Conservation (phyloP, 805 yeast species). For the Yamadazyma akitaensis region DNA sequence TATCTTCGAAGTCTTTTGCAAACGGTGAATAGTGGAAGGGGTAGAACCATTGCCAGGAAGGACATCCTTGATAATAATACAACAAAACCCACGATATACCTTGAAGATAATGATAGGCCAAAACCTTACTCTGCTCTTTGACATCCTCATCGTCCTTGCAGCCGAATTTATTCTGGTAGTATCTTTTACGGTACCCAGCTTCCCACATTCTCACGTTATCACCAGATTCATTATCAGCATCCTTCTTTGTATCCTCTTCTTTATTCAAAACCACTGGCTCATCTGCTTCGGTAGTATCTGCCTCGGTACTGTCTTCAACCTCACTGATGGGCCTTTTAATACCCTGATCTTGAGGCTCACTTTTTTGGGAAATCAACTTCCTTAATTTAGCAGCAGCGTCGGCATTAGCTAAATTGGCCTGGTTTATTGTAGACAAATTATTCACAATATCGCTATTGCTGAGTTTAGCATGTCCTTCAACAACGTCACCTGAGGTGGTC, state of each 20-base stretch:
- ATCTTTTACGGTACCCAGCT: conserved; percentile 81
- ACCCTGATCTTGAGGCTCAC: conserved; percentile 5
- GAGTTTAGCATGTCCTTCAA: conserved; percentile 61
- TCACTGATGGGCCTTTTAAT: conserved; percentile 44
- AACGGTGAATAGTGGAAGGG: conserved; percentile 98
- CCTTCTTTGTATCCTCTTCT: conserved; percentile 12
- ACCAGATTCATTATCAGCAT: conserved; percentile 20
- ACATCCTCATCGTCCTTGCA: conserved; percentile 53
- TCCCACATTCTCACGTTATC: conserved; percentile 71
- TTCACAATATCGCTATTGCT: conserved; percentile 69
- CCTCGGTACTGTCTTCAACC: conserved; percentile 13
- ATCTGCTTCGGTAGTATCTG: conserved; percentile 7
- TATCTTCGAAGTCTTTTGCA: conserved; percentile 76
- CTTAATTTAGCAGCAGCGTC: conserved; percentile 63
- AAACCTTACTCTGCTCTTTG: conserved; percentile 49
- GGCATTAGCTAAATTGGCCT: conserved; percentile 69
- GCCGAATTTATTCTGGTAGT: conserved; percentile 73
- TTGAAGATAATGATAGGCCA: conserved; percentile 76
- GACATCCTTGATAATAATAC: conserved; percentile 96
- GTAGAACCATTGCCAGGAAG: conserved; percentile 97
- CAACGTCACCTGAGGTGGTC: conserved; percentile 69
- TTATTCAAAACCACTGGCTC: conserved; percentile 14
- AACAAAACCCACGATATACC: conserved; percentile 96
- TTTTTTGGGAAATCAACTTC: conserved; percentile 31
- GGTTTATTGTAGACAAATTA: conserved; percentile 56